Evolutionary conservation across 768 basidiomycete species (phyloP).

Genomic region (Lentinula aciculospora): DNA sequence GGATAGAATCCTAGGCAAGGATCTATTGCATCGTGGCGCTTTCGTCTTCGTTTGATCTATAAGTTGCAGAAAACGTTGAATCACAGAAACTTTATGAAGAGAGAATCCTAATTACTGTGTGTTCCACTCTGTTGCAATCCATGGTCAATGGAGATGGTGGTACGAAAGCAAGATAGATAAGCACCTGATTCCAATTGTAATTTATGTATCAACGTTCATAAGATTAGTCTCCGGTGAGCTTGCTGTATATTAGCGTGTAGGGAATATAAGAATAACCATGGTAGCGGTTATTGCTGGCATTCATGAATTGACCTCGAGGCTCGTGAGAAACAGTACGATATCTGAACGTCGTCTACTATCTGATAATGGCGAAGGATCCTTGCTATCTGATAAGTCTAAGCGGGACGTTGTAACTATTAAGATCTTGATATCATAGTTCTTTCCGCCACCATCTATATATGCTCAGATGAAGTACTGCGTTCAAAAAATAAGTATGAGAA

Average conservation of each 20-base stretch:
- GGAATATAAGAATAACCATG: too few species aligned
- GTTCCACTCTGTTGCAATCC: background rate
- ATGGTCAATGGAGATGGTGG: background rate
- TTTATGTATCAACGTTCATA: too few species aligned
- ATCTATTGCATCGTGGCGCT: conserved; percentile 24
- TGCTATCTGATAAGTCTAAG: conserved; percentile 1
- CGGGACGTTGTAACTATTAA: background rate
- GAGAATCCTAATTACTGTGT: background rate
- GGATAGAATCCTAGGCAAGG: conserved; percentile 35
- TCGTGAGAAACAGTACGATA: background rate
- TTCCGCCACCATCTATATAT: background rate
- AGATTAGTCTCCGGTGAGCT: too few species aligned
- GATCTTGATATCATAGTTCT: background rate
- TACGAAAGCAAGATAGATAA: background rate
- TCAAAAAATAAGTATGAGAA: background rate
- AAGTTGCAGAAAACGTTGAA: background rate
- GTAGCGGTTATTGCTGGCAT: too few species aligned
- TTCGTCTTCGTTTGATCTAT: conserved; percentile 24
- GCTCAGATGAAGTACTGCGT: background rate
- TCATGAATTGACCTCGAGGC: too few species aligned
- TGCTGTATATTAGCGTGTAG: too few species aligned
- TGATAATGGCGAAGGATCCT: background rate
- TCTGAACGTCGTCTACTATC: background rate
- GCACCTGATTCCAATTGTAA: background rate
- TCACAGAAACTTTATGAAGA: background rate